A percentile compares a stretch with the other conserved stretches of the same genome.
Evolutionary conservation across 257 asterid species (phyloP).

Genomic region (Lithospermum erythrorhizon): DNA sequence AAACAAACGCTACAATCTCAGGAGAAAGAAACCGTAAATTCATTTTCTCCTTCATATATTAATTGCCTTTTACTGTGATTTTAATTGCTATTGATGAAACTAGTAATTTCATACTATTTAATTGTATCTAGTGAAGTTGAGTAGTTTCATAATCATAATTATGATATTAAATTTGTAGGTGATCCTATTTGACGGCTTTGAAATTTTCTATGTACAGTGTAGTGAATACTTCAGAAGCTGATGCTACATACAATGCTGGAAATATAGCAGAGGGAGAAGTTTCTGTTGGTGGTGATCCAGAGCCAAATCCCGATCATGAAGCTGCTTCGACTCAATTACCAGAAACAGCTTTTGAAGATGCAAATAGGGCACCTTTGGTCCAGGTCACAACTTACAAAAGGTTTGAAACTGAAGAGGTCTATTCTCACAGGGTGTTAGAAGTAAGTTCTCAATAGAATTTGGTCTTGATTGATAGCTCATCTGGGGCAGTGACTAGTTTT

Average conservation of each 20-base stretch:
- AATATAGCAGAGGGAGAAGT: conserved; percentile 26
- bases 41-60: too few species aligned
- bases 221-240: conserved; percentile 27
- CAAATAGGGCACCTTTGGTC: conserved; percentile 22
- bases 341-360: conserved; percentile 25
- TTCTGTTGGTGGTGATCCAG: conserved; percentile 14
- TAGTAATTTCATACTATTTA: too few species aligned
- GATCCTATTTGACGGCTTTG: background rate
- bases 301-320: conserved; percentile 24
- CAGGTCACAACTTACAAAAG: conserved; percentile 24
- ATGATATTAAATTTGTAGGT: too few species aligned
- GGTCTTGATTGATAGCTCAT: too few species aligned
- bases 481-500: too few species aligned
- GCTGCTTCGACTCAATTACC: conserved; percentile 31
- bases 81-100: too few species aligned
- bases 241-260: conserved; percentile 31
- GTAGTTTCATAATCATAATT: too few species aligned
- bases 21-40: too few species aligned
- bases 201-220: conserved; percentile 23
- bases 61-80: too few species aligned
- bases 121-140: too few species aligned
- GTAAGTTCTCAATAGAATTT: conserved; percentile 22
- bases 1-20: conserved; percentile 57
- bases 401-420: conserved; percentile 20
- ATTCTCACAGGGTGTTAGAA: conserved; percentile 28